Evolutionary conservation across 225 moss, liverwort and hornwort species (phyloP).

Genomic region (Polytrichum formosum): DNA sequence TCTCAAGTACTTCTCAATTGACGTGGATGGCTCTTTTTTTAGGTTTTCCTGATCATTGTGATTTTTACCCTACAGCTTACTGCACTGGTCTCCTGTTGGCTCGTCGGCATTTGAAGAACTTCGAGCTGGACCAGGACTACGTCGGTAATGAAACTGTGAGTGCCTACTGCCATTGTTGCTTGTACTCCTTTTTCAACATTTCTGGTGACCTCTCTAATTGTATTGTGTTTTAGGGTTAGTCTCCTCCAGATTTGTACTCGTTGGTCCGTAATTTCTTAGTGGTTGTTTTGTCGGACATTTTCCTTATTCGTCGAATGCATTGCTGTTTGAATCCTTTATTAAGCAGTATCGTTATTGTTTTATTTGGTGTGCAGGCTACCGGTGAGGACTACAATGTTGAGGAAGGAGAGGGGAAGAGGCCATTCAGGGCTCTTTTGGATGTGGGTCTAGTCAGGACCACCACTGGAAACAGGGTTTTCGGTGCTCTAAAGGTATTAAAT

Average conservation of each 20-base stretch:
- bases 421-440: constrained; percentile 70
- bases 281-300: too few species aligned
- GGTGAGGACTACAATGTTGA: constrained; percentile 72
- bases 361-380: constrained; percentile 19
- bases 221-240: too few species aligned
- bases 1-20: neutral
- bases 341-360: too few species aligned
- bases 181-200: too few species aligned
- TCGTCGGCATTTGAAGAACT: constrained; percentile 69
- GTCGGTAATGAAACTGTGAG: constrained; percentile 61
- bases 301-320: too few species aligned
- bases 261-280: too few species aligned
- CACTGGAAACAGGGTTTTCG: constrained; percentile 69
- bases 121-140: constrained; percentile 72
- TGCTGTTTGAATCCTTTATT: too few species aligned
- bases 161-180: too few species aligned
- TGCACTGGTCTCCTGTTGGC: constrained; percentile 81
- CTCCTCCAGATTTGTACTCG: too few species aligned
- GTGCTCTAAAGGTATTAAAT: constrained; percentile 36
- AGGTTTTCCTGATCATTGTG: too few species aligned
- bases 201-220: too few species aligned
- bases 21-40: neutral
- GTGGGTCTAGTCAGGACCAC: constrained; percentile 65
- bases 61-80: constrained; percentile 32
- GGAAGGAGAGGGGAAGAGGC: constrained; percentile 63